These are phyloP conservation scores for Pyrenophora teres DNA, from an alignment of 2,329 filamentous ascomycete genomes.

Conservation along the genomic window DNA sequence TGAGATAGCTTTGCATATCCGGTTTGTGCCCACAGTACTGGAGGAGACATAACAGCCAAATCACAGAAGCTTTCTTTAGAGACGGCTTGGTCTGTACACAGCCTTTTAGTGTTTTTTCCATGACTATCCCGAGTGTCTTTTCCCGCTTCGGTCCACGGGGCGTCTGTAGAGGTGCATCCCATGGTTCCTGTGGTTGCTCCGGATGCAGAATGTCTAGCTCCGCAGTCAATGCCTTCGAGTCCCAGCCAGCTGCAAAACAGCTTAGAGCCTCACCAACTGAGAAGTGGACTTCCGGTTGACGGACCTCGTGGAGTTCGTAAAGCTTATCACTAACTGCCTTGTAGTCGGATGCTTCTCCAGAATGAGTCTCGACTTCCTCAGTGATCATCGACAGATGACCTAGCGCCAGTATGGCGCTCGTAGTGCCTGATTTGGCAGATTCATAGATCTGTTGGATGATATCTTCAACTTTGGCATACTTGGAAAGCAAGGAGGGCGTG, in stretches of 20 bases:
- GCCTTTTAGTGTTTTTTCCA: conserved; percentile 75
- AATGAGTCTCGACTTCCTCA: conserved; percentile 47
- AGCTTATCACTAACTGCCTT: conserved; percentile 68
- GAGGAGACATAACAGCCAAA: conserved; percentile 91
- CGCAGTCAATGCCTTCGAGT: conserved; percentile 76
- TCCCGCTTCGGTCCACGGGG: conserved; percentile 39
- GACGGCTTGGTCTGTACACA: conserved; percentile 87
- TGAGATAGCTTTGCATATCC: conserved; percentile 73
- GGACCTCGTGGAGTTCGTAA: conserved; percentile 79
- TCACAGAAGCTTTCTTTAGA: conserved; percentile 86
- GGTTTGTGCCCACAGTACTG: conserved; percentile 84
- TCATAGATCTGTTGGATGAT: conserved; percentile 67
- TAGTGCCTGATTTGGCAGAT: conserved; percentile 78
- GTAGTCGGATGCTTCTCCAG: conserved; percentile 47
- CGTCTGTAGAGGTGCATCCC: conserved; percentile 36
- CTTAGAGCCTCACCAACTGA: conserved; percentile 86
- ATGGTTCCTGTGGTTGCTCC: conserved; percentile 41
- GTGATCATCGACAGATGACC: conserved; percentile 74
- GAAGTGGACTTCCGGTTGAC: conserved; percentile 86
- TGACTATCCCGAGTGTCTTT: conserved; percentile 58
- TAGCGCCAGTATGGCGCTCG: conserved; percentile 78
- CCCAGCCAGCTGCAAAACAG: conserved; percentile 78
- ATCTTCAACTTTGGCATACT: conserved; percentile 46
- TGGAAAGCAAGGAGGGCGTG: conserved; percentile 48
- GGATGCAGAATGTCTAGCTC: conserved; percentile 73